Conservation (phyloP, 2,329 filamentous ascomycete species). For the Tolypocladium sp. region DNA sequence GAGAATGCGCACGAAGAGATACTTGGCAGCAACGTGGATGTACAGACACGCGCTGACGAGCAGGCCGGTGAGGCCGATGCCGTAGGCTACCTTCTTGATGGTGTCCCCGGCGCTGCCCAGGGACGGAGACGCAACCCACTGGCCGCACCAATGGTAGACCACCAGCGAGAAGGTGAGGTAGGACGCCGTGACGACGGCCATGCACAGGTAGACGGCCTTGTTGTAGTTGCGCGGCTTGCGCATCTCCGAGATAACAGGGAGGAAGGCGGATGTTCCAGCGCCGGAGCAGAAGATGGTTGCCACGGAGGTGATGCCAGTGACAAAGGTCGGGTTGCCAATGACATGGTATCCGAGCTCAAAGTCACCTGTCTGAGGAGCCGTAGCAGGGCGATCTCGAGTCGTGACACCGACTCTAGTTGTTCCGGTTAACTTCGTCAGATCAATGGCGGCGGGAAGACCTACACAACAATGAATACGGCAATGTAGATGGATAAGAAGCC, state of each 20-base stretch:
- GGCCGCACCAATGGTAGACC: constrained; percentile 36
- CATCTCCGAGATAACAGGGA: constrained; percentile 23
- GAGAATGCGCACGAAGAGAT: constrained; percentile 18
- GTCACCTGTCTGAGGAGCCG: constrained; percentile 9
- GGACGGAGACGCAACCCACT: constrained; percentile 34
- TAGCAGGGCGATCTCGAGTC: constrained; percentile 3
- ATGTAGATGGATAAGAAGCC: constrained; percentile 5
- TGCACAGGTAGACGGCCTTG: constrained; percentile 15
- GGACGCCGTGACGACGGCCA: constrained; percentile 17
- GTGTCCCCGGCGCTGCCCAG: constrained; percentile 32
- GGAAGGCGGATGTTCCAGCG: constrained; percentile 25
- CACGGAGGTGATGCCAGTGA: constrained; percentile 18
- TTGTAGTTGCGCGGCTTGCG: constrained; percentile 17
- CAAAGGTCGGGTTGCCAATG: constrained; percentile 18
- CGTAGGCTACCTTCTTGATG: constrained; percentile 36
- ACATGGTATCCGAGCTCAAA: constrained; percentile 19
- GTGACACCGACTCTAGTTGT: too few relatives aligned
- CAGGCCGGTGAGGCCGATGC: constrained; percentile 22
- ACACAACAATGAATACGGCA: too few relatives aligned
- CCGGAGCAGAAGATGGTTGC: constrained; percentile 26
- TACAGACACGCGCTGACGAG: constrained; percentile 16
- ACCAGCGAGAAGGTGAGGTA: constrained; percentile 25
- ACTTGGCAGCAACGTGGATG: constrained; percentile 18
- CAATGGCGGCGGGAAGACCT: too few relatives aligned
- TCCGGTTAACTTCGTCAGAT: too few relatives aligned